phyloP scores from a whole-genome alignment of 2,329 filamentous ascomycete genomes.

The Phialocephala sp. region DNA sequence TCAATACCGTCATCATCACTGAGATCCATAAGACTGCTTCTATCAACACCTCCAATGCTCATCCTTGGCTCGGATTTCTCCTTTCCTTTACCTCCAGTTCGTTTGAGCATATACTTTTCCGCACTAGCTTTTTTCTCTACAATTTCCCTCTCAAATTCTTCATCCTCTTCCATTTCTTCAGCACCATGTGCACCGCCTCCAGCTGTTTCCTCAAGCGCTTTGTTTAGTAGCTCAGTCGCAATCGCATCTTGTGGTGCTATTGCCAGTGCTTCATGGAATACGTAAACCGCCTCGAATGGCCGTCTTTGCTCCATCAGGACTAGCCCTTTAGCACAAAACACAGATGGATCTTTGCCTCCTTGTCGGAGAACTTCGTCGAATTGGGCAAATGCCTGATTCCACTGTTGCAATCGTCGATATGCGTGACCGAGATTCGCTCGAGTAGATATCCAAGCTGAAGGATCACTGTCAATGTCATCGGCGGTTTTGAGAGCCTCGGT shows the following conservation, averaged over 20 bases:
- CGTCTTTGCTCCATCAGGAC: slow-evolving; percentile 79
- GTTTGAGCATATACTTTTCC: slow-evolving; percentile 40
- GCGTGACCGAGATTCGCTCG: slow-evolving; percentile 91
- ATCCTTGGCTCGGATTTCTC: slow-evolving; percentile 46
- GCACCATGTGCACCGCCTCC: slow-evolving; percentile 39
- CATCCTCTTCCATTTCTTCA: slow-evolving; percentile 52
- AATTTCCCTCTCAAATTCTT: slow-evolving; percentile 61
- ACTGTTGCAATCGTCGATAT: slow-evolving; percentile 72
- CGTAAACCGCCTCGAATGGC: slow-evolving; percentile 77
- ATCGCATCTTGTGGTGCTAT: slow-evolving; percentile 81
- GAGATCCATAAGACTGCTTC: slow-evolving; percentile 60
- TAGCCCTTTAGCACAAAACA: slow-evolving; percentile 84
- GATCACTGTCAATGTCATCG: slow-evolving; percentile 80
- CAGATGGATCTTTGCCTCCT: slow-evolving; percentile 77
- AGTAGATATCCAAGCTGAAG: slow-evolving; percentile 81
- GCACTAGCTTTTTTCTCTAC: slow-evolving; percentile 54
- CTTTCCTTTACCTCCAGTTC: slow-evolving; percentile 48
- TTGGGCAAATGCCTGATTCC: slow-evolving; percentile 74
- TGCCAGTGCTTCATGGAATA: slow-evolving; percentile 83
- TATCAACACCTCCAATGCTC: slow-evolving; percentile 44
- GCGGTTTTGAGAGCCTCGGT: slow-evolving; percentile 77
- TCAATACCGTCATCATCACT: slow-evolving; percentile 55
- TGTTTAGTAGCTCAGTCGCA: slow-evolving; percentile 77
- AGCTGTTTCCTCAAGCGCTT: slow-evolving; percentile 69
- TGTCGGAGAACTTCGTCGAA: slow-evolving; percentile 88